Evolutionary conservation across 176 grass and related monocot species (phyloP).

Genomic region (Oryza nivara): DNA sequence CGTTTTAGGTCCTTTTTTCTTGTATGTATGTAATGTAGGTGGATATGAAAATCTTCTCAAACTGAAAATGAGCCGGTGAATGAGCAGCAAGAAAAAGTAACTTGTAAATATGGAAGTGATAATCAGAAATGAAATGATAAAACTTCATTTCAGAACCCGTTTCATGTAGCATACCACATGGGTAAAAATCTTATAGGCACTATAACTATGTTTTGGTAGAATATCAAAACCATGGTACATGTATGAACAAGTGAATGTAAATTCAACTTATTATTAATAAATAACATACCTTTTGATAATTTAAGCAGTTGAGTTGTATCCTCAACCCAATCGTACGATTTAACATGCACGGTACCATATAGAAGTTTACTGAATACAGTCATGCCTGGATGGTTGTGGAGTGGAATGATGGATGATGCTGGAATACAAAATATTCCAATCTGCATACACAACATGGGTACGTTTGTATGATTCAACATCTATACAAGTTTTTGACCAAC

Average conservation of each 20-base stretch:
- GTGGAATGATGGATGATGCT: constrained; percentile 78
- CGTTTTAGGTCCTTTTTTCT: too few species aligned
- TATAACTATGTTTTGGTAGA: background rate
- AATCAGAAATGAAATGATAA: background rate
- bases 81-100: background rate
- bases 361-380: constrained; percentile 75
- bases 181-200: background rate
- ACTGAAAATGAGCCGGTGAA: background rate
- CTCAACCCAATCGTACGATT: constrained; percentile 70
- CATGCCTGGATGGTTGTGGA: constrained; percentile 84
- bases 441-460: constrained; percentile 38
- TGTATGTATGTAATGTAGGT: too few species aligned
- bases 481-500: background rate
- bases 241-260: background rate
- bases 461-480: background rate
- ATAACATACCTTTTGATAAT: constrained; percentile 45
- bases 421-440: constrained; percentile 85
- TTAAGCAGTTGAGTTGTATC: constrained; percentile 22
- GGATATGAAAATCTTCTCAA: background rate
- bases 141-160: background rate
- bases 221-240: background rate
- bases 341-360: constrained; percentile 68
- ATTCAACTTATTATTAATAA: background rate
- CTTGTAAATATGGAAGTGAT: background rate
- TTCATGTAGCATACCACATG: background rate